Percentiles rank a stretch among this genome's conserved stretches.
phyloP scores from a whole-genome alignment of 1,284 basidiomycete genomes.

The Moesziomyces sp. region DNA sequence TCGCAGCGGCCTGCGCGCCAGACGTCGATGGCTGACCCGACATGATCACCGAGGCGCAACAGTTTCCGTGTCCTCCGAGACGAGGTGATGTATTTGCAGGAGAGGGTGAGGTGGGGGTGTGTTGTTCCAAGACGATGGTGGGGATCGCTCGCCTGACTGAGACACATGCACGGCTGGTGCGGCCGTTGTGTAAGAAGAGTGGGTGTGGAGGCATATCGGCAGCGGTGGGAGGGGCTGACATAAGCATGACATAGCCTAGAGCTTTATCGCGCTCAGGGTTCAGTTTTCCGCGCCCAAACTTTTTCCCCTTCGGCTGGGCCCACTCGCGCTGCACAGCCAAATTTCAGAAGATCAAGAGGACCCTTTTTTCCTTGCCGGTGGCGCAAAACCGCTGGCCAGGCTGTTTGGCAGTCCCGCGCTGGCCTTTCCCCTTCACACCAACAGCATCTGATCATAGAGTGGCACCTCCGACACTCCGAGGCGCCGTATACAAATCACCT shows the following conservation, averaged over 20 bases:
- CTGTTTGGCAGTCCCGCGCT: too few species aligned
- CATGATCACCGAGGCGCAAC: constrained; percentile 1
- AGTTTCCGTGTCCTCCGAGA: too few species aligned
- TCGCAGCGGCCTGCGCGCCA: constrained; percentile 7
- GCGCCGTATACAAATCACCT: too few species aligned
- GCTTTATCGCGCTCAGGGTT: constrained; percentile 25
- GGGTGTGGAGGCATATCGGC: constrained; percentile 31
- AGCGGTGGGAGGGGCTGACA: not conserved
- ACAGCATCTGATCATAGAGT: too few species aligned
- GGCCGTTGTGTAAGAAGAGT: constrained; percentile 4
- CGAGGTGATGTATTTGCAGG: too few species aligned
- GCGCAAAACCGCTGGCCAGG: too few species aligned
- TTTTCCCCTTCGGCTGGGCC: constrained; percentile 4
- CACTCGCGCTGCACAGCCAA: not conserved
- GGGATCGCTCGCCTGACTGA: too few species aligned
- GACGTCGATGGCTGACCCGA: constrained; percentile 7
- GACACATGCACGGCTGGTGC: not conserved
- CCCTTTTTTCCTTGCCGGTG: not conserved
- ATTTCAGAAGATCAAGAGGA: not conserved
- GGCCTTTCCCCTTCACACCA: not conserved
- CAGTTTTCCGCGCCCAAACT: constrained; percentile 17
- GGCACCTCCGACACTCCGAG: too few species aligned
- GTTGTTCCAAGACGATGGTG: not conserved
- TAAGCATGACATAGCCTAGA: constrained; percentile 22
- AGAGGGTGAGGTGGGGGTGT: not conserved